Evolutionary conservation across 1,139 yeast genomes (phyloP).

Genomic region (Spencermartinsiella ligniputridi): DNA sequence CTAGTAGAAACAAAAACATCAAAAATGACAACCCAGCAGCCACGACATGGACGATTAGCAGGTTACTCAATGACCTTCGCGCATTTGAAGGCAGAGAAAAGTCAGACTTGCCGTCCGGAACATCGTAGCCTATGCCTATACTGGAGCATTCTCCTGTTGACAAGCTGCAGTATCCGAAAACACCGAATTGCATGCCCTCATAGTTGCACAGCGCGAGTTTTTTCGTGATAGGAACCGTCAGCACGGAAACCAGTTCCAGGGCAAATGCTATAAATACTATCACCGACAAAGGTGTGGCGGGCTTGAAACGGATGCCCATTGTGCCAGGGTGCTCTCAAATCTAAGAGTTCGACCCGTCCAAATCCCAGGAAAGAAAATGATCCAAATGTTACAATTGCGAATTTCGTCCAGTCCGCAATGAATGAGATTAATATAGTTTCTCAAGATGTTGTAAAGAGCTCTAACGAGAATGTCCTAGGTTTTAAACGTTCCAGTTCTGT

Average conservation of each 20-base stretch:
- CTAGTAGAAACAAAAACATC: conserved; percentile 37
- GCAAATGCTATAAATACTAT: conserved; percentile 47
- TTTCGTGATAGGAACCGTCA: conserved; percentile 60
- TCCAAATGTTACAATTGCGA: too few species aligned
- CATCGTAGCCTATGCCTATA: conserved; percentile 47
- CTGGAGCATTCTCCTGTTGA: conserved; percentile 45
- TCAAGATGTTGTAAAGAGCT: too few species aligned
- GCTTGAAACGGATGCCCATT: conserved; percentile 34
- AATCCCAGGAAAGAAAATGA: too few species aligned
- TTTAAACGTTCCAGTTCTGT: too few species aligned
- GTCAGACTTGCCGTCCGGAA: conserved; percentile 29
- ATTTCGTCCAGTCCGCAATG: too few species aligned
- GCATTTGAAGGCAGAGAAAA: conserved; percentile 54
- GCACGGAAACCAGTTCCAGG: conserved; percentile 49
- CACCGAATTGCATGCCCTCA: conserved; percentile 64
- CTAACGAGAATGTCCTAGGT: too few species aligned
- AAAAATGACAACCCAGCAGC: conserved; percentile 74
- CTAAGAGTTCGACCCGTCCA: too few species aligned
- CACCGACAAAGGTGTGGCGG: conserved; percentile 39
- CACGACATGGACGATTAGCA: conserved; percentile 75
- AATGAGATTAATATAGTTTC: too few species aligned
- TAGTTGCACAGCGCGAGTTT: conserved; percentile 47
- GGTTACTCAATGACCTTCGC: conserved; percentile 61
- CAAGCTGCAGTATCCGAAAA: conserved; percentile 70
- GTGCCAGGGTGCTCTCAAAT: too few species aligned